Evolutionary conservation across 2,329 filamentous ascomycete species (phyloP).

Genomic region (Arthrinium phaeospermum): DNA sequence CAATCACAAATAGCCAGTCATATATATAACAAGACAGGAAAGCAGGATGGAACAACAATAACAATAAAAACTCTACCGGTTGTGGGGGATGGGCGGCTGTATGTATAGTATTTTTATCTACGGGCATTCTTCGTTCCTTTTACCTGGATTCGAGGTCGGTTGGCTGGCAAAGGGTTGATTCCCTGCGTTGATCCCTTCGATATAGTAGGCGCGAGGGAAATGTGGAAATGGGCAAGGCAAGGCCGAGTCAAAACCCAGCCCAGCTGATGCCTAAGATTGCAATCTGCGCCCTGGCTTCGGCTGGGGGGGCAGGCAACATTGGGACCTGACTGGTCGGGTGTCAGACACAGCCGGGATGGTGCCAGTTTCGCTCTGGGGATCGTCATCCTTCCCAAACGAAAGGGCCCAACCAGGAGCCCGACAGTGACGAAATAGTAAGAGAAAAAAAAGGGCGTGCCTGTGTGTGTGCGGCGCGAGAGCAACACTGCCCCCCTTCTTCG

Average conservation of each 20-base stretch:
- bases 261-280: conserved; percentile 16
- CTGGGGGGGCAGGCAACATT: background rate
- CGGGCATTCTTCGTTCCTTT: background rate
- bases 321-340: conserved; percentile 3
- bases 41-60: background rate
- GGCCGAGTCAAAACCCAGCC: background rate
- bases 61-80: background rate
- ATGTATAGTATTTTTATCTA: background rate
- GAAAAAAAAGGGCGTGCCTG: background rate
- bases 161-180: background rate
- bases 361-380: conserved; percentile 1
- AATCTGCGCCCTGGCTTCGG: conserved; percentile 6
- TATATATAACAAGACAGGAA: background rate
- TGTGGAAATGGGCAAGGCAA: background rate
- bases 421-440: conserved; percentile 3
- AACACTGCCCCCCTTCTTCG: background rate
- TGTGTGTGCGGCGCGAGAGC: background rate
- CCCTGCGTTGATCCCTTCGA: conserved; percentile 11
- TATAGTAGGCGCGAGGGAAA: background rate
- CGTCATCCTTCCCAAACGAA: background rate
- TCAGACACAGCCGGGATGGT: background rate
- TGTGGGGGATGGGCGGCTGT: background rate
- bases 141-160: background rate
- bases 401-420: background rate
- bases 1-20: background rate